These are phyloP conservation scores for Populus pruinosa DNA, from an alignment of 345 rosid genomes.

Conservation along the genomic window DNA sequence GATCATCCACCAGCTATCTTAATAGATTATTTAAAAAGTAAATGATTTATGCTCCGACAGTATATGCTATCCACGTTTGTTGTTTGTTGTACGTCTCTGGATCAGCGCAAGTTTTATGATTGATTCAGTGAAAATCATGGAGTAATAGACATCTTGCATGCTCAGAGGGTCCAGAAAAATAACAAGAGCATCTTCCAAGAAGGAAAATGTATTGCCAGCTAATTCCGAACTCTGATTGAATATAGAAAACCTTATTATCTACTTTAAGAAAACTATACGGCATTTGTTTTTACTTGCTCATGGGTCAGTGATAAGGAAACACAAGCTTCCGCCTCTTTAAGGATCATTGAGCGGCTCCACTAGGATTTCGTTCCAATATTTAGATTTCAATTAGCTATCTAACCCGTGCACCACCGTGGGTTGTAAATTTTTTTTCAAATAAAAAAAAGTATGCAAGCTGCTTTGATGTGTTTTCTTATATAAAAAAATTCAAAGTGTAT, in stretches of 20 bases:
- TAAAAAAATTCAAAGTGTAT: too few relatives aligned
- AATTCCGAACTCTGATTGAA: neutral
- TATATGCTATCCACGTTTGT: too few relatives aligned
- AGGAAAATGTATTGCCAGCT: neutral
- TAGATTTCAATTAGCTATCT: neutral
- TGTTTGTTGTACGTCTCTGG: neutral
- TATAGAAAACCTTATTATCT: neutral
- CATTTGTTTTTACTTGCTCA: neutral
- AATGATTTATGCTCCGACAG: neutral
- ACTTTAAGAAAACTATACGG: neutral
- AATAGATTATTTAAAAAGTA: neutral
- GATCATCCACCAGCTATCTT: neutral
- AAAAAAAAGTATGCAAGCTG: too few relatives aligned
- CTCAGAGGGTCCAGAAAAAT: neutral
- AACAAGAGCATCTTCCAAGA: neutral
- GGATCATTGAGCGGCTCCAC: neutral
- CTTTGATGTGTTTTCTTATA: too few relatives aligned
- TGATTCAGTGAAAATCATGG: neutral
- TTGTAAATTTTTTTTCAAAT: too few relatives aligned
- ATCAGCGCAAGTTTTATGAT: neutral
- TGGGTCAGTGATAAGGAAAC: neutral
- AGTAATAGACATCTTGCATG: neutral
- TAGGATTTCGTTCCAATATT: neutral
- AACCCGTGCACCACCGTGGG: too few relatives aligned
- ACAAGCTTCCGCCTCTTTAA: neutral